These are phyloP conservation scores for Poteriospumella lacustris DNA, from an alignment of 108 stramenopile species.

Conservation along the genomic window DNA sequence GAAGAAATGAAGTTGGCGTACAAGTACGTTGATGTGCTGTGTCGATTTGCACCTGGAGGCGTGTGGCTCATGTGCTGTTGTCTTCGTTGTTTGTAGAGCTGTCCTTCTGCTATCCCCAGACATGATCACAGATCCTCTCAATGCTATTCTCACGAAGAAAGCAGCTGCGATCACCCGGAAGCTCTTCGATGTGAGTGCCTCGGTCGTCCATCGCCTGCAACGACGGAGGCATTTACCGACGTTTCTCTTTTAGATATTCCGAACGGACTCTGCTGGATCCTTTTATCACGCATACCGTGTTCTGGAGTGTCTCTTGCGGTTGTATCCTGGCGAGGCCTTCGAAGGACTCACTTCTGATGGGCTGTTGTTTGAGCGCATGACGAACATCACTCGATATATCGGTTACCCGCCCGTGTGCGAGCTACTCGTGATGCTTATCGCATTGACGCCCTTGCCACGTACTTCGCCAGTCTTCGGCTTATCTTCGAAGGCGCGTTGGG, in stretches of 20 bases:
- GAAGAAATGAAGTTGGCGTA: neutral
- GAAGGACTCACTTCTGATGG: constrained; percentile 25
- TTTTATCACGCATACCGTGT: constrained; percentile 18
- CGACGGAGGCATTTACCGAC: neutral
- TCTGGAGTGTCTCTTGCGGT: constrained; percentile 20
- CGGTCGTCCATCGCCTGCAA: too few relatives aligned
- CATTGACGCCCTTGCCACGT: constrained; percentile 24
- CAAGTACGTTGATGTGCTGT: neutral
- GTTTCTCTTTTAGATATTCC: constrained; percentile 1
- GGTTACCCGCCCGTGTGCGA: constrained; percentile 26
- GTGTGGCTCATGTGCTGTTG: neutral
- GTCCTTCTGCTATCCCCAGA: constrained; percentile 16
- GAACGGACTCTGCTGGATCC: constrained; percentile 19
- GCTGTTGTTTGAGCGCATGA: neutral
- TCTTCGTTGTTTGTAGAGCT: constrained; percentile 13
- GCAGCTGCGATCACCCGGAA: neutral
- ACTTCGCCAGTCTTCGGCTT: neutral
- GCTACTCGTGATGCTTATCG: constrained; percentile 19
- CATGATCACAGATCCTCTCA: neutral
- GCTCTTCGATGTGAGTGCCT: constrained; percentile 17
- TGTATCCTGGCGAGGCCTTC: neutral
- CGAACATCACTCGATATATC: constrained; percentile 3
- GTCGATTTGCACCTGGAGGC: neutral
- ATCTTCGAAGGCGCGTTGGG: neutral
- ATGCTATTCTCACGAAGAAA: neutral